Evolutionary conservation across 441 rosid genomes (phyloP).

Genomic region (Iberis amara): DNA sequence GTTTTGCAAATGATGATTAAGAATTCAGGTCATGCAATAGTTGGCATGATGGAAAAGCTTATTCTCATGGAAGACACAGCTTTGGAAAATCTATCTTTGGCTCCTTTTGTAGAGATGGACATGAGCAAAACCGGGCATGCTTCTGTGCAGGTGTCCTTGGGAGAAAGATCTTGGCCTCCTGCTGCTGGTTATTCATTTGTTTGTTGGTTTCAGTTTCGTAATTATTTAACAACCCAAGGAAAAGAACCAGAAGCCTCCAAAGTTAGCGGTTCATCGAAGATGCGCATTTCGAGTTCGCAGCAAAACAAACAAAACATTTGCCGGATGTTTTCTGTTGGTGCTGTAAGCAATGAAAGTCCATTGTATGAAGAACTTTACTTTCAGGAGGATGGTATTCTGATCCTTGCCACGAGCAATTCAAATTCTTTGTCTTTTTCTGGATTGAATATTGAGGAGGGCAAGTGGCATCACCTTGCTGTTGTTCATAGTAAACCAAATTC

Average conservation of each 20-base stretch:
- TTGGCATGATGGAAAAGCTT: constrained; percentile 88
- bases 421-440: constrained; percentile 89
- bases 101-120: constrained; percentile 91
- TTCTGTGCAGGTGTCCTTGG: constrained; percentile 92
- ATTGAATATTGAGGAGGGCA: constrained; percentile 86
- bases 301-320: constrained; percentile 60
- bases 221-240: constrained; percentile 60
- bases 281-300: constrained; percentile 42
- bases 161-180: constrained; percentile 99
- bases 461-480: constrained; percentile 99
- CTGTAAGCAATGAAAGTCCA: constrained; percentile 63
- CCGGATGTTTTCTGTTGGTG: constrained; percentile 93
- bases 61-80: constrained; percentile 79
- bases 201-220: constrained; percentile 90
- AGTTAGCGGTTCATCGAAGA: constrained; percentile 49
- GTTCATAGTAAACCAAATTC: constrained; percentile 99
- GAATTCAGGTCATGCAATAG: constrained; percentile 73
- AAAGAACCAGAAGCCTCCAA: constrained; percentile 57
- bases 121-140: constrained; percentile 92
- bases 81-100: constrained; percentile 68
- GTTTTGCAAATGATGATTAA: constrained; percentile 75
- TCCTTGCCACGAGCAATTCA: constrained; percentile 98
- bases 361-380: constrained; percentile 94
- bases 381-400: constrained; percentile 90
- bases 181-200: constrained; percentile 97